Evolutionary conservation across 2,329 filamentous ascomycete genomes (phyloP), one percentile per base, ranked within the genome.

Genomic region (Penicillium nordicum): DNA sequence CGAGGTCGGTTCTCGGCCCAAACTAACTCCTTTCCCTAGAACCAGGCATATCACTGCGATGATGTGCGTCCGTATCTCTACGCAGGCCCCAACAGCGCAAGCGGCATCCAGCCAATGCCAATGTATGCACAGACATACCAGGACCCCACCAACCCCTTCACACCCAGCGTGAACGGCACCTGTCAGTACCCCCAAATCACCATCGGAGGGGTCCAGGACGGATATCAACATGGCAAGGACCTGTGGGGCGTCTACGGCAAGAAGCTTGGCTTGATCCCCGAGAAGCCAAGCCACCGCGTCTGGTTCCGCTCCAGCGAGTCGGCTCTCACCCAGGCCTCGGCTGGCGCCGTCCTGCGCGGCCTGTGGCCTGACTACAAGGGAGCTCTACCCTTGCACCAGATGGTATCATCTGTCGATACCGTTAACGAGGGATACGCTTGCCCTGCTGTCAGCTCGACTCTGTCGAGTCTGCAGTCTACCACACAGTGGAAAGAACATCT

Each of bases 181-280:
- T 76, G 73, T 43, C 73, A 76, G 54, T 76, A 70, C 36, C 73
- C 73, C 0, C 73, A 76, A 47, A 68, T 76, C 34, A 76, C 73
- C 5, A 66, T 75, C 14, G 73, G 73, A 5, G 73, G 73, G 18
- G 55, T 74, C 6, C 63, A 72, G 21, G 73, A 76, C 42, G 73
- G 73, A 2, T 73, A 67, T 46, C 69, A 72, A 57, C 73, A 76
- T 57, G 73, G 73, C 14, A 61, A 64, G 27, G 73, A 76, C 23
- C 63, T 76, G 14, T 65, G 64, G 57, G 54, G 55, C 1, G 65
- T 75, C 14, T 75, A 74, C 45, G 67, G 69, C 3, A 53, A 69
- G 11, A 67, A 68, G 49, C 66, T 75, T 1, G 61, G 64, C 5
- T 51, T 76, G 5, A 65, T 75, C 27, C 71, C 73, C 5, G 42